These are phyloP conservation scores for Erodium trifolium DNA, from an alignment of 441 rosid species.

Conservation along the genomic window DNA sequence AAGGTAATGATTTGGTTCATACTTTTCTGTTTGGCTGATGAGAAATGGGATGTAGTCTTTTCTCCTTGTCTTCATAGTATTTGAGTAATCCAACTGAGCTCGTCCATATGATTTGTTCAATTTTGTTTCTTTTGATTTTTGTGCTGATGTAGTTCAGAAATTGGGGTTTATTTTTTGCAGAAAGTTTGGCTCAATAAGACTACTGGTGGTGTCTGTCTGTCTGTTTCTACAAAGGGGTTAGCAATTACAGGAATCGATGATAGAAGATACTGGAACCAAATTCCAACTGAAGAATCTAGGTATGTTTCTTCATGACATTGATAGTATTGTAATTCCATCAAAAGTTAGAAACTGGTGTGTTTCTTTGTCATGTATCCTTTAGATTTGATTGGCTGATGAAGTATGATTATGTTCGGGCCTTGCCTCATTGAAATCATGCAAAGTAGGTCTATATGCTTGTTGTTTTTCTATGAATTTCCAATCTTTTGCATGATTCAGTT, in stretches of 20 bases:
- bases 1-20: background rate
- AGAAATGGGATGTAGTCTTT: background rate
- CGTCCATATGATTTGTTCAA: background rate
- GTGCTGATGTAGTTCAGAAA: constrained; percentile 11
- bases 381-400: background rate
- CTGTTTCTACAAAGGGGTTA: constrained; percentile 68
- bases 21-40: background rate
- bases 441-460: background rate
- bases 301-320: constrained; percentile 26
- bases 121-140: background rate
- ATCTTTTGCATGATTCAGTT: background rate
- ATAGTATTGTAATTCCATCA: no score
- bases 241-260: constrained; percentile 82
- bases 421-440: background rate
- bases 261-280: constrained; percentile 83
- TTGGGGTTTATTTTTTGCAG: constrained; percentile 36
- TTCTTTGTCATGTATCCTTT: background rate
- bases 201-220: constrained; percentile 58
- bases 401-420: background rate
- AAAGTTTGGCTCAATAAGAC: constrained; percentile 74
- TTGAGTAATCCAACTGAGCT: background rate
- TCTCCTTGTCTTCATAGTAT: background rate
- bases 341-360: no score
- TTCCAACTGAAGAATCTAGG: constrained; percentile 82
- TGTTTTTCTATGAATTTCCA: background rate